Evolutionary conservation across 108 stramenopile species (phyloP), one percentile per base, ranked within the genome.

Genomic region (Discostella pseudostelligera): DNA sequence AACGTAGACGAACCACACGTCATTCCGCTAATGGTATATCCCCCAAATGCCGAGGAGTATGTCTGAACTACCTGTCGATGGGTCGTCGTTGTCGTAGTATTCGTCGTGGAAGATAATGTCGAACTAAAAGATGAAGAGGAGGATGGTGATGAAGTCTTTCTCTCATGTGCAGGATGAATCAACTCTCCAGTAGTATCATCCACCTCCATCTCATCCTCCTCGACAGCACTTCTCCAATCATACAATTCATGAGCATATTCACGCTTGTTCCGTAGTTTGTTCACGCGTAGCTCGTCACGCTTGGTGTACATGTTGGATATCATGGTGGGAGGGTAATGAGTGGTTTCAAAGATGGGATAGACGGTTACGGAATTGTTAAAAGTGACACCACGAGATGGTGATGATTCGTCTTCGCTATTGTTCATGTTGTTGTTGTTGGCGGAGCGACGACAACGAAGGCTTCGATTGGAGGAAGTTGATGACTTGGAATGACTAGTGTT

Each of bases 191-290:
- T 67, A 12, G 25, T 43, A 28, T 66, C 59, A 40, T 45, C 25
- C 12, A 37, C n/a, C 50, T 56, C 45, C 80, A 81, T 81, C 20
- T 77, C 75, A 21, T 29, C 20, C 39, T 81, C 80, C 32, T 81
- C 80, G 11, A 70, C 66, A 7, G 64, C 79, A 58, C 65, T 76
- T 57, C 53, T 56, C 79, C 79, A 80, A 69, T 80, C 79, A 35
- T 76, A 36, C 29, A 44, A 19, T 37, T 80, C 79, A 40, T 56
- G 72, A n/a, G 69, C 75, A 57, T 39, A 80, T 29, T 80, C 79
- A 1, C 67, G 62, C 53, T 80, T 80, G 58, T 73, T 74, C 1
- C 71, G 55, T 17, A 66, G 21, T 49, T 76, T 80, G 65, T 80
- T 73, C 11, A 54, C 17, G 0, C 75, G 69, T 13, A 80, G 32